Evolutionary conservation across 768 basidiomycete species (phyloP).

Genomic region (Auricularia cornea): DNA sequence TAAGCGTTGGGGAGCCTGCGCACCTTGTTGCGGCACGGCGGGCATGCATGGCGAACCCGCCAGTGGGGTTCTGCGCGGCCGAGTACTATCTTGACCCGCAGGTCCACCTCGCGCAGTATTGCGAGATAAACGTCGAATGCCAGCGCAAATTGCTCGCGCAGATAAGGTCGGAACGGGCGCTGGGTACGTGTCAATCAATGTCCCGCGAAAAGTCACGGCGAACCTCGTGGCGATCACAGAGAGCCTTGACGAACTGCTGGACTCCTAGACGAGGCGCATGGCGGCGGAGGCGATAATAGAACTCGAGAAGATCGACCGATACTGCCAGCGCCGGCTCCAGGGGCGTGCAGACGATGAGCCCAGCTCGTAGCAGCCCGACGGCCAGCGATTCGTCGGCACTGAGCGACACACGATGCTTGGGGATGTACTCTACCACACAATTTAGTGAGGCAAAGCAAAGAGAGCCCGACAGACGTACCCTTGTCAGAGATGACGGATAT

Average conservation of each 20-base stretch:
- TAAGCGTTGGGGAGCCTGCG: not conserved
- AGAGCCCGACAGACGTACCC: no score
- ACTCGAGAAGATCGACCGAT: not conserved
- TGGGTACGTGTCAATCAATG: conserved; percentile 2
- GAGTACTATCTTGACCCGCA: conserved; percentile 17
- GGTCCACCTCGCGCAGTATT: conserved; percentile 16
- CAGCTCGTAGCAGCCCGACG: not conserved
- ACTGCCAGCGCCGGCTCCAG: not conserved
- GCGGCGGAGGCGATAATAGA: not conserved
- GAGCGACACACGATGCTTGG: not conserved
- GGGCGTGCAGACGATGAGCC: not conserved
- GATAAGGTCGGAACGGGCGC: conserved; percentile 18
- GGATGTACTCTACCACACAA: not conserved
- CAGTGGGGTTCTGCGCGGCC: conserved; percentile 23
- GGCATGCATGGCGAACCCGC: conserved; percentile 27
- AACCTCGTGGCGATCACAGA: not conserved
- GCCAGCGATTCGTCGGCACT: not conserved
- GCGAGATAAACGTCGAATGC: conserved; percentile 30
- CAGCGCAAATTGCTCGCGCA: conserved; percentile 19
- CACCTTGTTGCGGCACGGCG: conserved; percentile 30
- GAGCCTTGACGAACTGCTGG: not conserved
- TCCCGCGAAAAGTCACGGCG: not conserved
- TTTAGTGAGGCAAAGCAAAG: no score
- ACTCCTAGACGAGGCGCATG: not conserved
- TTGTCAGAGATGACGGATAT: no score